Percentiles rank a stretch among this genome's conserved stretches.
Evolutionary conservation across 2,329 filamentous ascomycete genomes (phyloP).

Genomic region (Colletotrichum lupini): DNA sequence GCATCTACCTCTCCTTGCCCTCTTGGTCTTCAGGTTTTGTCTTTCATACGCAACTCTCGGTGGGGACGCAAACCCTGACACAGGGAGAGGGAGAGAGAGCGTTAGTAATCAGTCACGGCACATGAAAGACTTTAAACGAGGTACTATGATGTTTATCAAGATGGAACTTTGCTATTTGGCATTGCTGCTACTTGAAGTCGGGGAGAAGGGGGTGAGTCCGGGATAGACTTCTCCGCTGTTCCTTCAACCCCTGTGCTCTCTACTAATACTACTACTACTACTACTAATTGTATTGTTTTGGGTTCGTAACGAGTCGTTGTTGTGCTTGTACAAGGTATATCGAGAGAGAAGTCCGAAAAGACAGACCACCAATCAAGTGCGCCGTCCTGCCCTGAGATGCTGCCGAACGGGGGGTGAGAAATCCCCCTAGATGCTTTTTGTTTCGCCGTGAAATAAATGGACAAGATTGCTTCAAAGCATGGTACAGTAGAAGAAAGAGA

Average conservation of each 20-base stretch:
- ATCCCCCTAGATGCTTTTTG: slow-evolving; percentile 8
- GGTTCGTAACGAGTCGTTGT: slow-evolving; percentile 26
- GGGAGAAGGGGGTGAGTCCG: neutral
- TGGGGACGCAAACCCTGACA: too few species aligned
- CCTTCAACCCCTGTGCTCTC: neutral
- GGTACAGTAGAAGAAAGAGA: neutral
- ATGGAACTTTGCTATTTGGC: slow-evolving; percentile 13
- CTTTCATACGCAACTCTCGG: too few species aligned
- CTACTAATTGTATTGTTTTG: slow-evolving; percentile 1
- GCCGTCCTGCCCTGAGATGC: slow-evolving; percentile 2
- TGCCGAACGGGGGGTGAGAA: neutral
- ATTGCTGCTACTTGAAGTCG: slow-evolving; percentile 18
- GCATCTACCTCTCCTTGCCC: too few species aligned
- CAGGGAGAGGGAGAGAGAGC: neutral
- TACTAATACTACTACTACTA: slow-evolving; percentile 13
- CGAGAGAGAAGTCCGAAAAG: neutral
- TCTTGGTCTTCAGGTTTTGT: too few species aligned
- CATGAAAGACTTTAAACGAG: neutral
- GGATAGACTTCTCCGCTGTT: too few species aligned
- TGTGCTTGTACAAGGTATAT: slow-evolving; percentile 27
- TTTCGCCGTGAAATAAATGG: neutral
- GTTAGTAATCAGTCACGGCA: too few species aligned
- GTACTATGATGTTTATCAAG: neutral
- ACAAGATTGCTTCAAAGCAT: neutral
- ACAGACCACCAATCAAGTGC: neutral